A percentile compares a stretch with the other conserved stretches of the same genome.
Conservation (phyloP, 2,329 filamentous ascomycete genomes). For the Ophioceras dolichostomum region DNA sequence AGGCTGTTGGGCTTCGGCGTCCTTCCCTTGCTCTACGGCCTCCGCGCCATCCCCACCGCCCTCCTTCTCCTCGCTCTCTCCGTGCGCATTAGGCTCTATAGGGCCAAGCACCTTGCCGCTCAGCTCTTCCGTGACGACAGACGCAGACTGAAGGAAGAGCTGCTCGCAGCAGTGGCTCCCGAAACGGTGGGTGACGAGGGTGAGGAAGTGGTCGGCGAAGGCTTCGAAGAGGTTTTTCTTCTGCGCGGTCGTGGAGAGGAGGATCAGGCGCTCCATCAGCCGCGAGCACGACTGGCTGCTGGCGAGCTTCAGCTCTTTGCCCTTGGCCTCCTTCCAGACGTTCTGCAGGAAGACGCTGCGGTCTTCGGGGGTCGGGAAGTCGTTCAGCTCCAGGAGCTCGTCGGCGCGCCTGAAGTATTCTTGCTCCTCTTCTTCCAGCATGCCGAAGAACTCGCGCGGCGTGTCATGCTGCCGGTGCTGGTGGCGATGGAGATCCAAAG, state of each 20-base stretch:
- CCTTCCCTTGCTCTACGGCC: slow-evolving; percentile 23
- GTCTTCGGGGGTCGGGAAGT: slow-evolving; percentile 69
- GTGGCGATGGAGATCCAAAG: slow-evolving; percentile 4
- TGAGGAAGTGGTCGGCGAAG: slow-evolving; percentile 76
- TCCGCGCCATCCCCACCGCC: slow-evolving; percentile 28
- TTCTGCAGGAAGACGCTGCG: slow-evolving; percentile 61
- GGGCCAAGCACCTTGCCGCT: slow-evolving; percentile 30
- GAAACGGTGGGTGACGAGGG: slow-evolving; percentile 88
- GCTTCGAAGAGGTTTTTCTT: slow-evolving; percentile 79
- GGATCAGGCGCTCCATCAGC: slow-evolving; percentile 81
- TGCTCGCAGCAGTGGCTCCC: slow-evolving; percentile 96
- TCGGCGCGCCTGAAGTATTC: slow-evolving; percentile 90
- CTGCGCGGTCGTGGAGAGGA: slow-evolving; percentile 65
- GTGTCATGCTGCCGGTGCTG: slow-evolving; percentile 3
- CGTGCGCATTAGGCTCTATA: no score
- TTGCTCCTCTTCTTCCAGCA: slow-evolving; percentile 85
- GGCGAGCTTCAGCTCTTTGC: slow-evolving; percentile 91
- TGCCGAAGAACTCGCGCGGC: slow-evolving; percentile 69
- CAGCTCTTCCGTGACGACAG: slow-evolving; percentile 64
- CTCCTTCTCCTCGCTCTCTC: background rate
- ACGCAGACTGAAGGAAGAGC: slow-evolving; percentile 73
- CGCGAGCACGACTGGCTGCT: slow-evolving; percentile 93
- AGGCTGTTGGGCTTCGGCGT: slow-evolving; percentile 24
- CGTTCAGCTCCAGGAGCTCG: slow-evolving; percentile 79
- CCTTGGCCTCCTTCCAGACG: slow-evolving; percentile 74